Percentiles rank a stretch among this genome's conserved stretches.
phyloP scores from a whole-genome alignment of 164 flowering plant species.

The Protea cynaroides region DNA sequence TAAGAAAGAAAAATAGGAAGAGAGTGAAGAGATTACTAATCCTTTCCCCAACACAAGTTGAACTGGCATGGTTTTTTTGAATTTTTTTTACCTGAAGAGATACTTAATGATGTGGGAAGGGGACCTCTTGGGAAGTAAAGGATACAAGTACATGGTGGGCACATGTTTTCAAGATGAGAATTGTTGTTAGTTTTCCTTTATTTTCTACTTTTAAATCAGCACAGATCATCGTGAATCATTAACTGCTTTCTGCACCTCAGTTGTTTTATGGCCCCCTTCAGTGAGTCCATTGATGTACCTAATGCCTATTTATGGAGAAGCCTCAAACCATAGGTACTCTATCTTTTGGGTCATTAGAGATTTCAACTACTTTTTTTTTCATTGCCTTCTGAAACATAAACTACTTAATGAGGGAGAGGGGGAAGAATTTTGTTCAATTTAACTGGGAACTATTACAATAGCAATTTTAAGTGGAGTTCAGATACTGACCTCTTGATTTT shows the following conservation, averaged over 20 bases:
- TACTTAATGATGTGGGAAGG: no score
- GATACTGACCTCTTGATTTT: slow-evolving; percentile 6
- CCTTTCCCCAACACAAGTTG: no score
- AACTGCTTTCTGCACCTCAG: slow-evolving; percentile 31
- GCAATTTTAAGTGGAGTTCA: not conserved
- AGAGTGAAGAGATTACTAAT: no score
- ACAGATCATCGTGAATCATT: slow-evolving; percentile 1
- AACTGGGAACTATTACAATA: slow-evolving; percentile 1
- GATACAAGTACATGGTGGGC: no score
- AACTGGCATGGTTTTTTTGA: no score
- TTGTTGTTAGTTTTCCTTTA: no score
- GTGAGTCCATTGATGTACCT: slow-evolving; percentile 72
- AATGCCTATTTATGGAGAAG: slow-evolving; percentile 83
- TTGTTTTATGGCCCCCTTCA: slow-evolving; percentile 93
- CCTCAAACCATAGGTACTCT: slow-evolving; percentile 93
- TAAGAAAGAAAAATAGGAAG: no score
- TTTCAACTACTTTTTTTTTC: not conserved
- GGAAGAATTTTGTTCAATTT: not conserved
- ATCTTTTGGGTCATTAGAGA: not conserved
- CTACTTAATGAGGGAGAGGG: not conserved
- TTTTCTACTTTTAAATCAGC: no score
- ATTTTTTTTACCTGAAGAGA: no score
- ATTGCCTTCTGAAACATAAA: not conserved
- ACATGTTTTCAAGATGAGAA: no score
- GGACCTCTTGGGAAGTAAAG: no score